phyloP scores from a whole-genome alignment of 106 monocot species.

The Chionographis japonica region DNA sequence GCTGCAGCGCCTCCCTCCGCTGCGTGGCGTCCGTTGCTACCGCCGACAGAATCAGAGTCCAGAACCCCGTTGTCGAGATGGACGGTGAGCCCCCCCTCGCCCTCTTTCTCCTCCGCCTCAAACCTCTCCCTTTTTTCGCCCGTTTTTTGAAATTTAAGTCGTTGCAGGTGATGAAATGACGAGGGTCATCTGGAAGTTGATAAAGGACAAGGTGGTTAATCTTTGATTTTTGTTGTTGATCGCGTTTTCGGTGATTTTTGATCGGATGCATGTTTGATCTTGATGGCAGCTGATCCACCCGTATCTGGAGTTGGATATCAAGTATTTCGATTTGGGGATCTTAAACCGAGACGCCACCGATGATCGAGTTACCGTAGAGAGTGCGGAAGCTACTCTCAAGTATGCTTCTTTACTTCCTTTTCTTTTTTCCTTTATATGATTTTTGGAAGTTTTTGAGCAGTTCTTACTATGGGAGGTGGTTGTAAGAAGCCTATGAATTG shows the following conservation, averaged over 20 bases:
- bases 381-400: slow-evolving; percentile 76
- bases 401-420: slow-evolving; percentile 13
- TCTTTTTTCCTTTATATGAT: no score
- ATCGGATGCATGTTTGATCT: background rate
- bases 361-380: slow-evolving; percentile 74
- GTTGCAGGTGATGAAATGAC: slow-evolving; percentile 80
- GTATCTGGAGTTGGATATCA: slow-evolving; percentile 69
- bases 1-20: slow-evolving; percentile 18
- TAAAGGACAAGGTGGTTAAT: slow-evolving; percentile 66
- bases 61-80: slow-evolving; percentile 84
- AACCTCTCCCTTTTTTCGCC: no score
- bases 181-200: slow-evolving; percentile 77
- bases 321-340: slow-evolving; percentile 79
- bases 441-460: no score
- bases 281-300: slow-evolving; percentile 65
- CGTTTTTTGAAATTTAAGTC: background rate
- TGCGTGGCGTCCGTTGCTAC: slow-evolving; percentile 35
- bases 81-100: slow-evolving; percentile 35
- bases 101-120: background rate
- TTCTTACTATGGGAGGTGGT: no score
- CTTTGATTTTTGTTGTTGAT: background rate
- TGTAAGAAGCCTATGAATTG: no score
- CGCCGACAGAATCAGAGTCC: slow-evolving; percentile 50
- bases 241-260: background rate
- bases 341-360: slow-evolving; percentile 75